A percentile compares a stretch with the other conserved stretches of the same genome.
phyloP scores from a whole-genome alignment of 2,329 filamentous ascomycete genomes.

The Sphaerulina musiva region DNA sequence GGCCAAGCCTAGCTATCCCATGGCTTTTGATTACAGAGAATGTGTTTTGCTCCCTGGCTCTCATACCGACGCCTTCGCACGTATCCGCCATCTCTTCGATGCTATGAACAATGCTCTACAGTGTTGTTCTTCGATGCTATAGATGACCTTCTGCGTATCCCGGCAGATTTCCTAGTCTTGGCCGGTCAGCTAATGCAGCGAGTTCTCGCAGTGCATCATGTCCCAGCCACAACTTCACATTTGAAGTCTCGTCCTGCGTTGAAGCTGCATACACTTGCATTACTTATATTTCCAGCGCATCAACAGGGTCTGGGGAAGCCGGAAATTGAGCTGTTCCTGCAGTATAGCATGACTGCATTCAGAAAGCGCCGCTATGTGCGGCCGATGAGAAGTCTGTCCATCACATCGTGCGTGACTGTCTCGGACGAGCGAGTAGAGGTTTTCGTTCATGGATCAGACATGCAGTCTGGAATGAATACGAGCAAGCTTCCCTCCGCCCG shows the following conservation, averaged over 20 bases:
- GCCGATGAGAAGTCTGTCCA: background rate
- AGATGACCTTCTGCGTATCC: background rate
- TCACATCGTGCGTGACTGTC: background rate
- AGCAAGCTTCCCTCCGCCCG: background rate
- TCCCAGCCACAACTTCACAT: conserved; percentile 1
- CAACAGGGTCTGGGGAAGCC: background rate
- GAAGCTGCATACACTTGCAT: background rate
- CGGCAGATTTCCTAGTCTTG: background rate
- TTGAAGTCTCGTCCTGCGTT: background rate
- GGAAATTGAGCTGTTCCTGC: background rate
- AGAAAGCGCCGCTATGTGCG: background rate
- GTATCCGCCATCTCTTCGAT: background rate
- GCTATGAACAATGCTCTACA: background rate
- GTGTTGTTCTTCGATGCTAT: background rate
- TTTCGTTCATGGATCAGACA: background rate
- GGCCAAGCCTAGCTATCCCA: background rate
- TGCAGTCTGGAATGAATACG: background rate
- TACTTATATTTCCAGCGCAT: background rate
- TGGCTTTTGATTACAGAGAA: background rate
- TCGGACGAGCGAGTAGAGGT: background rate
- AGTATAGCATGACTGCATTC: background rate
- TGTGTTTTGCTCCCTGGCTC: background rate
- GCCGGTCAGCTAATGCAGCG: conserved; percentile 2
- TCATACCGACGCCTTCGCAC: background rate
- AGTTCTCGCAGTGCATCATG: conserved; percentile 11